These are phyloP conservation scores for Pseudocercospora macadamiae DNA, from an alignment of 2,329 filamentous ascomycete species.

Conservation along the genomic window DNA sequence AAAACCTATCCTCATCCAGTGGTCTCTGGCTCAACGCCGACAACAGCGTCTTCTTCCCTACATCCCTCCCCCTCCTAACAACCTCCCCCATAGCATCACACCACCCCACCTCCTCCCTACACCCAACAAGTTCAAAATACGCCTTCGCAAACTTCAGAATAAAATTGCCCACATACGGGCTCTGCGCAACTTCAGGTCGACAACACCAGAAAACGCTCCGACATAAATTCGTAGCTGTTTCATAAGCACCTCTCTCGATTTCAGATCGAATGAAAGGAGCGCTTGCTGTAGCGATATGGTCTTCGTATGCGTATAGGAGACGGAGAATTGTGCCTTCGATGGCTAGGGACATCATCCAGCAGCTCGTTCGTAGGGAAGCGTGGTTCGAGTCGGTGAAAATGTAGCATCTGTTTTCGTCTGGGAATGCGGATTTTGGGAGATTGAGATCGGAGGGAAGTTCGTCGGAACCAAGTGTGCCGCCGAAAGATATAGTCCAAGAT, in stretches of 20 bases:
- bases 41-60: neutral
- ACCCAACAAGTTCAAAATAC: neutral
- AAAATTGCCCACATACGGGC: neutral
- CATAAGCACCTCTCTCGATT: neutral
- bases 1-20: neutral
- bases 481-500: neutral
- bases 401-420: neutral
- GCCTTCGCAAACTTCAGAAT: neutral
- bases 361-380: neutral
- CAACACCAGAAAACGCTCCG: neutral
- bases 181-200: neutral
- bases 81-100: neutral
- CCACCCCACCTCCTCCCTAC: neutral
- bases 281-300: neutral
- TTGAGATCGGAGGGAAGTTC: neutral
- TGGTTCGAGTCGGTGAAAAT: neutral
- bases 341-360: neutral
- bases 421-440: neutral
- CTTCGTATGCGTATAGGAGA: neutral
- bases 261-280: neutral
- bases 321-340: neutral
- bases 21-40: neutral
- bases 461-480: neutral
- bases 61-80: neutral
- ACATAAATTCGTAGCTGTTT: neutral